phyloP scores from a whole-genome alignment of 2,329 filamentous ascomycete species.

The Davidsoniella australis region DNA sequence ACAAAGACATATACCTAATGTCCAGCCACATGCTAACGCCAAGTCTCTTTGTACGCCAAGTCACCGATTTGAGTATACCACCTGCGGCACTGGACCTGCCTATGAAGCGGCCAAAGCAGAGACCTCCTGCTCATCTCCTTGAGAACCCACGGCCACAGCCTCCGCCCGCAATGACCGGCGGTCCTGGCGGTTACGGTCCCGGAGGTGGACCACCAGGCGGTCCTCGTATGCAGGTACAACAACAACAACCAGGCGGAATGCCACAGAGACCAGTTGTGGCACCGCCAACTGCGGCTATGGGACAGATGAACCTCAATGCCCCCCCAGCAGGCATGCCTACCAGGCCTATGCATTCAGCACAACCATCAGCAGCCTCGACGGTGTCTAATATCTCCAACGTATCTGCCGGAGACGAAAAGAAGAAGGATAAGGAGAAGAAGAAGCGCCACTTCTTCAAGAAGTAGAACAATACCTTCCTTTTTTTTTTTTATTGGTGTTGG shows the following conservation, averaged over 20 bases:
- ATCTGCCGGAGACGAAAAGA: conserved; percentile 5
- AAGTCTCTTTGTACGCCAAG: conserved; percentile 62
- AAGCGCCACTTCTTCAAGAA: conserved; percentile 13
- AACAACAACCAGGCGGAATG: not conserved
- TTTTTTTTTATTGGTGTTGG: not conserved
- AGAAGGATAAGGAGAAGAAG: conserved; percentile 13
- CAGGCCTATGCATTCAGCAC: conserved; percentile 9
- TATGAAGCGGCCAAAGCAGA: conserved; percentile 60
- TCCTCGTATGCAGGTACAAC: not conserved
- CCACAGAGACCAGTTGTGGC: conserved; percentile 3
- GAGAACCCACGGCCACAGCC: conserved; percentile 32
- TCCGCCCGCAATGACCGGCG: conserved; percentile 2
- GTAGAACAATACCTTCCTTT: not conserved
- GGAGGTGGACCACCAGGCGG: not conserved
- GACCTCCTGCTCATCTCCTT: conserved; percentile 72
- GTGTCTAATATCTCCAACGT: conserved; percentile 8
- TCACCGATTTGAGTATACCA: conserved; percentile 62
- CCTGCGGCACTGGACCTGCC: conserved; percentile 66
- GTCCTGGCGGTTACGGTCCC: not conserved
- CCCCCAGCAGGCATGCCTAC: not conserved
- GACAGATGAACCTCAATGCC: conserved; percentile 9
- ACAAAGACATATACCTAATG: conserved; percentile 70
- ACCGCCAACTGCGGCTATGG: conserved; percentile 9
- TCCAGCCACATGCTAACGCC: conserved; percentile 90
- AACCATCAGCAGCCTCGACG: conserved; percentile 10